Percentiles rank a stretch among this genome's conserved stretches.
Evolutionary conservation across 2,329 filamentous ascomycete genomes (phyloP).

Genomic region (Beauveria sp.): DNA sequence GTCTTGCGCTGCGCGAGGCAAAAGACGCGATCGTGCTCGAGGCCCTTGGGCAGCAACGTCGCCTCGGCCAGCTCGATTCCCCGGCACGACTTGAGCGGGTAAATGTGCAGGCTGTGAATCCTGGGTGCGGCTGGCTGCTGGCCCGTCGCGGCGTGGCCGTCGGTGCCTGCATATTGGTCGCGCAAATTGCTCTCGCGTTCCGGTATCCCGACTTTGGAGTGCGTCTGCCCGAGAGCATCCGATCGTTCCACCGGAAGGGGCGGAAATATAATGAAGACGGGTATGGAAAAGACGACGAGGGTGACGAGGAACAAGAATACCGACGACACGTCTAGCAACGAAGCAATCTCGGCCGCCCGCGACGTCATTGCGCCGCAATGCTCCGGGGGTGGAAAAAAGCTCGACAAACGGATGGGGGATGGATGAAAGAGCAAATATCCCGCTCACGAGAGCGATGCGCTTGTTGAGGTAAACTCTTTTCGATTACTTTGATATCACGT

Average conservation of each 20-base stretch:
- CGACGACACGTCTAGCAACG: slow-evolving; percentile 22
- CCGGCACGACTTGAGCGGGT: slow-evolving; percentile 76
- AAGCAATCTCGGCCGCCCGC: slow-evolving; percentile 17
- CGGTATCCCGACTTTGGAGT: slow-evolving; percentile 38
- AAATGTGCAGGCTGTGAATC: slow-evolving; percentile 63
- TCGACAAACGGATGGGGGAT: background rate
- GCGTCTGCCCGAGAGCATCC: slow-evolving; percentile 48
- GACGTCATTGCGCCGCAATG: slow-evolving; percentile 11
- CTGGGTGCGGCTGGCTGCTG: slow-evolving; percentile 17
- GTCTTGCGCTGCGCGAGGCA: slow-evolving; percentile 62
- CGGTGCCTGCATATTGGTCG: slow-evolving; percentile 14
- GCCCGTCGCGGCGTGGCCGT: background rate
- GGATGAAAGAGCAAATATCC: no score
- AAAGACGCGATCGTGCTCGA: slow-evolving; percentile 77
- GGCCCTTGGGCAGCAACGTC: slow-evolving; percentile 58
- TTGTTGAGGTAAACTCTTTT: no score
- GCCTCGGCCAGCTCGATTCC: slow-evolving; percentile 64
- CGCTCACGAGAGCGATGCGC: no score
- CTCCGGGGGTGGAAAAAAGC: no score
- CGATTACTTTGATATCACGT: no score
- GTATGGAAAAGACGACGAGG: slow-evolving; percentile 42
- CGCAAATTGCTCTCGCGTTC: slow-evolving; percentile 30
- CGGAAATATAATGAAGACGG: slow-evolving; percentile 47
- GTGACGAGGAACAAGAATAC: slow-evolving; percentile 36
- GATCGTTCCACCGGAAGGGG: slow-evolving; percentile 44